Evolutionary conservation across 768 basidiomycete species (phyloP).

Genomic region (Macrocybe gigantea): DNA sequence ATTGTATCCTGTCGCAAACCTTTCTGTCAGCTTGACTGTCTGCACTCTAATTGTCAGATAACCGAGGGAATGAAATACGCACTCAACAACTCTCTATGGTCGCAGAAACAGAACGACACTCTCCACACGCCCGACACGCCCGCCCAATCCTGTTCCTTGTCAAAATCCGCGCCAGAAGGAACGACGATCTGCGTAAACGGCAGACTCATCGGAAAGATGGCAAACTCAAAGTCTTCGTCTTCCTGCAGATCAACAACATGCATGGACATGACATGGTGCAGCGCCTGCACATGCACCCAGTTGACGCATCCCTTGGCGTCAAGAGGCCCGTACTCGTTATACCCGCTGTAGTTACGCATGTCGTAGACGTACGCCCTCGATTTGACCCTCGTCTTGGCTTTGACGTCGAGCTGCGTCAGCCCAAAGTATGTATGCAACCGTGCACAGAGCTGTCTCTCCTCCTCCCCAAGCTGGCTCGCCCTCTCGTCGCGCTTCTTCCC

Average conservation of each 20-base stretch:
- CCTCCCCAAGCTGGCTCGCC: slow-evolving; percentile 10
- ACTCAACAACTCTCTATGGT: slow-evolving; percentile 64
- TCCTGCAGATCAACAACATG: slow-evolving; percentile 37
- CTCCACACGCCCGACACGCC: slow-evolving; percentile 56
- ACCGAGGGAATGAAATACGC: slow-evolving; percentile 21
- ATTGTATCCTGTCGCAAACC: slow-evolving; percentile 32
- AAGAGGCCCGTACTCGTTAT: slow-evolving; percentile 55
- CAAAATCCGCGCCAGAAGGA: slow-evolving; percentile 29
- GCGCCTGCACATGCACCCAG: slow-evolving; percentile 52
- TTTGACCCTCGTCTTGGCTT: slow-evolving; percentile 21
- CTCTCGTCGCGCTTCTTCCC: no score
- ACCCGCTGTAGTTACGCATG: slow-evolving; percentile 46
- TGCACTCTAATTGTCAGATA: not conserved
- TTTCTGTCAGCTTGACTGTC: not conserved
- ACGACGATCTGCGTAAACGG: slow-evolving; percentile 48
- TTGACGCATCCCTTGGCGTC: slow-evolving; percentile 42
- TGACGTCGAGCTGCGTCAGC: slow-evolving; percentile 40
- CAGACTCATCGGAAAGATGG: slow-evolving; percentile 44
- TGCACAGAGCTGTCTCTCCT: slow-evolving; percentile 42
- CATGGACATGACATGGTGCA: slow-evolving; percentile 53
- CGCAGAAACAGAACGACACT: slow-evolving; percentile 62
- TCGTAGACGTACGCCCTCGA: slow-evolving; percentile 58
- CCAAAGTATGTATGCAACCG: slow-evolving; percentile 55
- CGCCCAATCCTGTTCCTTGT: slow-evolving; percentile 46
- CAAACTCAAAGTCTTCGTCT: slow-evolving; percentile 25